phyloP scores from a whole-genome alignment of 306 rosid species.

The Cucurbita maxima region DNA sequence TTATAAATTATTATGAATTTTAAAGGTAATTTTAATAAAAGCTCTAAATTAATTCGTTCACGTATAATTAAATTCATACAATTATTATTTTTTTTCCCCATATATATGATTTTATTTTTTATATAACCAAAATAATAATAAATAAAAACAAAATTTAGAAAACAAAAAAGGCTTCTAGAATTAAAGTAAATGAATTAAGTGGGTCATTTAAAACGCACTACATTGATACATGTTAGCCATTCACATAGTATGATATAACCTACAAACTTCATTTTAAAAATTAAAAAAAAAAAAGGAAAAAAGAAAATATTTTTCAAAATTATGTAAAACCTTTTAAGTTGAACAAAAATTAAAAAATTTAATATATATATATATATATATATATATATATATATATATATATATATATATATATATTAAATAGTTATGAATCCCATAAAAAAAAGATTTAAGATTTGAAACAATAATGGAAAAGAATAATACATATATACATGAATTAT shows the following conservation, averaged over 20 bases:
- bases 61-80: too few species aligned
- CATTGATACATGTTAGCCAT: not conserved
- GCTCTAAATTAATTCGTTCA: too few species aligned
- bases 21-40: too few species aligned
- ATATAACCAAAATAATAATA: not conserved
- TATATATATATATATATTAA: not conserved
- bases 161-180: not conserved
- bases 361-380: not conserved
- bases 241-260: not conserved
- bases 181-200: not conserved
- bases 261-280: not conserved
- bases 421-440: not conserved
- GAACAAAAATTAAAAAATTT: not conserved
- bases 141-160: not conserved
- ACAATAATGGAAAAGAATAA: constrained; percentile 3
- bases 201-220: not conserved
- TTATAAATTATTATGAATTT: too few species aligned
- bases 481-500: constrained; percentile 5
- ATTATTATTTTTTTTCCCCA: too few species aligned
- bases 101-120: too few species aligned
- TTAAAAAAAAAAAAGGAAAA: not conserved
- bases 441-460: not conserved
- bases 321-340: not conserved
- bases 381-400: too few species aligned
- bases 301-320: not conserved